Conservation (phyloP, 257 asterid species). For the Gynochthodes officinalis region DNA sequence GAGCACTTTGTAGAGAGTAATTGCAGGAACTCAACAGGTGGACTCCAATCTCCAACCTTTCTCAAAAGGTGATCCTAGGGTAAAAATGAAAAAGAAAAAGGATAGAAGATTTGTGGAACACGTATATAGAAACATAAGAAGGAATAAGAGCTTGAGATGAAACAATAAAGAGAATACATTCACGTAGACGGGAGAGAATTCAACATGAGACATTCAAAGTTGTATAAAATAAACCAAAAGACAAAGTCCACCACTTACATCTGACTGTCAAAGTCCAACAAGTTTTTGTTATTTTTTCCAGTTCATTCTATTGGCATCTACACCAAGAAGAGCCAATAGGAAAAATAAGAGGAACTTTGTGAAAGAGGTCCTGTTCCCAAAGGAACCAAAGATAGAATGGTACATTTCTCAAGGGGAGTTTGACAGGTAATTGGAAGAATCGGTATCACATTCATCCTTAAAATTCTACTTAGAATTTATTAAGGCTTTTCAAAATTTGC, state of each 20-base stretch:
- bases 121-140: neutral
- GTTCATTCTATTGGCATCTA: neutral
- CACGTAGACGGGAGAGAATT: neutral
- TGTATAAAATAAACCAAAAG: neutral
- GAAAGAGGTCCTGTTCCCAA: neutral
- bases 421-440: neutral
- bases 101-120: neutral
- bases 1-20: slow-evolving; percentile 55
- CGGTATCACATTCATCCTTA: neutral
- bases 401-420: neutral
- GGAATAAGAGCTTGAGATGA: neutral
- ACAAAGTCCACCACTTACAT: neutral
- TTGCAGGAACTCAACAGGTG: slow-evolving; percentile 53
- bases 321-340: neutral
- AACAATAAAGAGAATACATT: neutral
- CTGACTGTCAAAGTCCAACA: neutral
- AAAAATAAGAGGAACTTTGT: neutral
- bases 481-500: neutral
- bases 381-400: neutral
- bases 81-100: slow-evolving; percentile 12
- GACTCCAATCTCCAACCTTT: slow-evolving; percentile 43
- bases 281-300: neutral
- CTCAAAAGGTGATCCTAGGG: slow-evolving; percentile 55
- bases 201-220: neutral
- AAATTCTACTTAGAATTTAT: neutral